Base-by-base conservation (phyloP, 345 rosid genomes). In the Litchi chinensis region DNA sequence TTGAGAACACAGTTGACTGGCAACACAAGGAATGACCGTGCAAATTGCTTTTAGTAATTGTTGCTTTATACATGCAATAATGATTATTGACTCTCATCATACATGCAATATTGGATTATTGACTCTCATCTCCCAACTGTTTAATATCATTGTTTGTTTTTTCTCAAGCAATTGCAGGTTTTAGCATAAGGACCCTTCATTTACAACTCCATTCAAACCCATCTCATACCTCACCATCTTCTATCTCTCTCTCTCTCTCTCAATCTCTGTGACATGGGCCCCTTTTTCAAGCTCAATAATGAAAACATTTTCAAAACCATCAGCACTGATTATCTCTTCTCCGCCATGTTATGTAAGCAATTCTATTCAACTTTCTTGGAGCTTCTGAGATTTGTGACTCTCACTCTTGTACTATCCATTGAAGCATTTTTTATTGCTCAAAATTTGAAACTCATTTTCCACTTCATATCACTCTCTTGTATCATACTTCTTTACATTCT, bases 361-460 rank as follows among this genome's bases (percentile, higher is more conserved):
- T 68, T 79, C 6, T 16, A 64, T 52, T 63, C 83, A 32, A 24
- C 71, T 50, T 72, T 81, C 5, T 70, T 76, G 39, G 81, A 73
- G 12, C 26, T 80, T 24, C 62, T 76, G 59, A 62, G 70, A 71
- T 67, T 79, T 50, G 59, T 77, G 67, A 15, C 75, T 56, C 68
- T 74, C 48, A 5, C 66, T 4, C 76, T 76, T 63, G 46, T 64
- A 18, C 22, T 48, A 24, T 68, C 78, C 68, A 44, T 68, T 24
- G 75, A 44, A 57, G 69, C 76, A 8, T 59, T 76, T 46, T 39
- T 72, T 12, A 10, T 70, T 48, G 59, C 73, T 41, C 81, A 76
- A 48, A 4, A 65, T 46, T 71, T 79, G 82, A 66, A 28, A 4
- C 79, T 80, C 70, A 48, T 79, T 59, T 70, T 76, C 77, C 71